Percentiles rank a stretch among this genome's conserved stretches.
Conservation (phyloP, 768 basidiomycete species). For the Suillus subaureus region DNA sequence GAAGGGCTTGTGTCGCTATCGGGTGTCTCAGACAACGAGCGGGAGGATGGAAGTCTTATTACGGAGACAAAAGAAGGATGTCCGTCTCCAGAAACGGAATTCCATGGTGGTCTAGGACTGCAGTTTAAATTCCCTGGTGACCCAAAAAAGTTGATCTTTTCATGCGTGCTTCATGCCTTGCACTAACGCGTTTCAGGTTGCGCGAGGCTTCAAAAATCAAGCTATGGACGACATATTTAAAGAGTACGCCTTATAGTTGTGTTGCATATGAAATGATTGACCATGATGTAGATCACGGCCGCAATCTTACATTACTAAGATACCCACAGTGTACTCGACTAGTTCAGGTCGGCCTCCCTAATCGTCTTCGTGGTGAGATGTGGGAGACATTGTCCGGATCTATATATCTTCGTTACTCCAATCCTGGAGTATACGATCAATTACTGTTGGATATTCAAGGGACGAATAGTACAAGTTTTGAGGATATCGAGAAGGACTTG, state of each 20-base stretch:
- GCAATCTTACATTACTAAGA: conserved; percentile 91
- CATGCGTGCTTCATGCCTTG: background rate
- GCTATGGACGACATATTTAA: conserved; percentile 89
- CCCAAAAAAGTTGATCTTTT: conserved; percentile 72
- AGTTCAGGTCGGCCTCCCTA: conserved; percentile 95
- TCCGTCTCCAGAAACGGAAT: conserved; percentile 50
- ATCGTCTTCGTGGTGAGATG: conserved; percentile 92
- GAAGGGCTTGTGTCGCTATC: conserved; percentile 76
- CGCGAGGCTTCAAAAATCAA: conserved; percentile 94
- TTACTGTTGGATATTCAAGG: conserved; percentile 80
- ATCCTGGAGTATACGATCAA: conserved; percentile 79
- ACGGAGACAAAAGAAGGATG: conserved; percentile 54
- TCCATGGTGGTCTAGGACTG: conserved; percentile 79
- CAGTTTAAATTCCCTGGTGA: conserved; percentile 92
- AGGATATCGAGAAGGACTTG: conserved; percentile 98
- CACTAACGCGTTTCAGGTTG: conserved; percentile 49
- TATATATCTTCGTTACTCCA: conserved; percentile 83
- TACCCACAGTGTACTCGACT: conserved; percentile 98
- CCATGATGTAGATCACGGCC: conserved; percentile 70
- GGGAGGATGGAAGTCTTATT: conserved; percentile 68
- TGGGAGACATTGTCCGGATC: conserved; percentile 98
- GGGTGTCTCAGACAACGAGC: conserved; percentile 61
- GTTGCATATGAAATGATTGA: conserved; percentile 15
- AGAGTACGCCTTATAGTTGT: conserved; percentile 48
- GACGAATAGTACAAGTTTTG: conserved; percentile 83